phyloP scores from a whole-genome alignment of 2,329 filamentous ascomycete genomes.

The Aspergillus pseudotamarii region DNA sequence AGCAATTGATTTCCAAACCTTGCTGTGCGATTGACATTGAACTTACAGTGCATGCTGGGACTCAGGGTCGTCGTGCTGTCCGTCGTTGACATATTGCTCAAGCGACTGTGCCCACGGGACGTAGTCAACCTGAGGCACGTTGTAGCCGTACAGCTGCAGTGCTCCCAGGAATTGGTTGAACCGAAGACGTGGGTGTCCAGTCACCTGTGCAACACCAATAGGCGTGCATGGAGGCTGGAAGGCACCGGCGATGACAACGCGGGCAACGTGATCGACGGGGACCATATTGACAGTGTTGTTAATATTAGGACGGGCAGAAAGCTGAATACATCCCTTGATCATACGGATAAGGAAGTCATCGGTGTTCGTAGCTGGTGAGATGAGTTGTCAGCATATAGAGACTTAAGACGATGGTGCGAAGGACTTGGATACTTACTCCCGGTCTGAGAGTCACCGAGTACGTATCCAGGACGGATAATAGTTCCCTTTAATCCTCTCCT shows the following conservation, averaged over 20 bases:
- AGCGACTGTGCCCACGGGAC: constrained; percentile 68
- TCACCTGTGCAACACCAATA: constrained; percentile 73
- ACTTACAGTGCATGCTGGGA: constrained; percentile 66
- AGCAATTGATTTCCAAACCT: not conserved
- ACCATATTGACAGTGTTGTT: constrained; percentile 87
- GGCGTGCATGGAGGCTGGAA: constrained; percentile 63
- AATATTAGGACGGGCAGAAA: constrained; percentile 73
- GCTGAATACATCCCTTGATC: constrained; percentile 83
- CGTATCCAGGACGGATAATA: constrained; percentile 82
- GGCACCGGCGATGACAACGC: constrained; percentile 74
- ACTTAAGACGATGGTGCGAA: constrained; percentile 1
- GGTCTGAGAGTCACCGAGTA: constrained; percentile 70
- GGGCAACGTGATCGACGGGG: constrained; percentile 80
- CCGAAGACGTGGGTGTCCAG: constrained; percentile 74
- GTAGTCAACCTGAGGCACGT: constrained; percentile 68
- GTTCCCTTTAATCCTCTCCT: constrained; percentile 72
- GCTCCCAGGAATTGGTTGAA: constrained; percentile 77
- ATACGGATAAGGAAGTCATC: constrained; percentile 91
- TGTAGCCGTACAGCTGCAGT: constrained; percentile 73
- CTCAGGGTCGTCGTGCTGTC: constrained; percentile 59
- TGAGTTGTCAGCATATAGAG: constrained; percentile 27
- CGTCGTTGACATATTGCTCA: constrained; percentile 66
- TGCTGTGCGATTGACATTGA: not conserved
- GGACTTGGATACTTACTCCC: constrained; percentile 49
- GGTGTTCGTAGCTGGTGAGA: constrained; percentile 61